phyloP scores from a whole-genome alignment of 441 rosid species.

The Populus trichocarpa region DNA sequence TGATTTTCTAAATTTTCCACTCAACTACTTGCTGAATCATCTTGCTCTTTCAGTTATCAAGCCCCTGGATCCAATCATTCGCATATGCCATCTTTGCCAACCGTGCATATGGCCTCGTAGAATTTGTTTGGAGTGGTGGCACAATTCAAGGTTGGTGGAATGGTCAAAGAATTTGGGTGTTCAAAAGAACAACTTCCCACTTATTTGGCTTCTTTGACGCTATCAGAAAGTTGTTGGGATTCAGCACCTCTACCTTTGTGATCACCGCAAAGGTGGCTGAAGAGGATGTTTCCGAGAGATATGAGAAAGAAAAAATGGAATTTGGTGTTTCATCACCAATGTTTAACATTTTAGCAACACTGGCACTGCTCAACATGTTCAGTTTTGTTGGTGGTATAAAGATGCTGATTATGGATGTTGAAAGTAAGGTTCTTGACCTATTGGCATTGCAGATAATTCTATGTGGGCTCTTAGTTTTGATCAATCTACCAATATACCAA shows the following conservation, averaged over 20 bases:
- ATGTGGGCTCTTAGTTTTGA: not conserved
- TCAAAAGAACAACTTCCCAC: slow-evolving; percentile 60
- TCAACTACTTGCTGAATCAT: not conserved
- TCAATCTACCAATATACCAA: not conserved
- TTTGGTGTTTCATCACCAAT: slow-evolving; percentile 66
- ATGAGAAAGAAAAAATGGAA: slow-evolving; percentile 57
- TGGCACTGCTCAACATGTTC: slow-evolving; percentile 50
- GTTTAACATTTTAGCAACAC: slow-evolving; percentile 48
- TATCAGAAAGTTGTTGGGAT: slow-evolving; percentile 34
- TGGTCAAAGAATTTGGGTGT: slow-evolving; percentile 67
- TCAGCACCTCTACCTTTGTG: slow-evolving; percentile 42
- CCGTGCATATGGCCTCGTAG: slow-evolving; percentile 39
- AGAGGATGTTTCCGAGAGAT: slow-evolving; percentile 46
- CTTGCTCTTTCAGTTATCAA: slow-evolving; percentile 39
- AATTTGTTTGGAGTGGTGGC: slow-evolving; percentile 53
- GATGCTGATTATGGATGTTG: slow-evolving; percentile 16
- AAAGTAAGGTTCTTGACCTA: not conserved
- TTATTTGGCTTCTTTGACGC: slow-evolving; percentile 50
- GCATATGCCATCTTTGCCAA: slow-evolving; percentile 36
- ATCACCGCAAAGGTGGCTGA: slow-evolving; percentile 67
- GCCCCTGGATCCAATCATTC: slow-evolving; percentile 61
- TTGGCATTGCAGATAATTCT: not conserved
- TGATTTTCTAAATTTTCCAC: not conserved
- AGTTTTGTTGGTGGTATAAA: slow-evolving; percentile 36
- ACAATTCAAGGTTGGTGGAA: slow-evolving; percentile 72